Evolutionary conservation across 1,284 basidiomycete genomes (phyloP).

Genomic region (Cutaneotrichosporon daszewskae): DNA sequence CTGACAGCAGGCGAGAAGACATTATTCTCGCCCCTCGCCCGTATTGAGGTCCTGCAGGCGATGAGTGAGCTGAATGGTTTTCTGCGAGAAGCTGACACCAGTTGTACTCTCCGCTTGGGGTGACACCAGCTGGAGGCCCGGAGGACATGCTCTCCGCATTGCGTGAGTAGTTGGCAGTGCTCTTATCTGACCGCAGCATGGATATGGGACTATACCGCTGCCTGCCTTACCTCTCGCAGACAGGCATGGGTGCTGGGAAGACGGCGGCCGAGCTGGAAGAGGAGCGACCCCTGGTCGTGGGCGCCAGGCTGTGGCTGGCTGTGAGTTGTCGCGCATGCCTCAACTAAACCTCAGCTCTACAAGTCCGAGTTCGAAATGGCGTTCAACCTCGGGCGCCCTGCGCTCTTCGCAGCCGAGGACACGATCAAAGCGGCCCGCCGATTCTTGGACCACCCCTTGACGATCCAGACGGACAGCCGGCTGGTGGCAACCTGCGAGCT

Average conservation of each 20-base stretch:
- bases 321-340: constrained; percentile 16
- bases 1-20: constrained; percentile 56
- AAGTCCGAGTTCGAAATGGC: constrained; percentile 67
- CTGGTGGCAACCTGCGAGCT: constrained; percentile 68
- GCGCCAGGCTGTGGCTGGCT: constrained; percentile 78
- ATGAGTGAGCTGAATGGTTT: constrained; percentile 54
- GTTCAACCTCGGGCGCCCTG: constrained; percentile 64
- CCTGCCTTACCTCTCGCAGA: constrained; percentile 67
- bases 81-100: constrained; percentile 5
- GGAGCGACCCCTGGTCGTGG: constrained; percentile 69
- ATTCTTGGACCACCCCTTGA: constrained; percentile 73
- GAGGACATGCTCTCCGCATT: constrained; percentile 82
- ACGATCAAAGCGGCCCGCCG: constrained; percentile 70
- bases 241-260: constrained; percentile 63
- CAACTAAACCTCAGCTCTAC: constrained; percentile 52
- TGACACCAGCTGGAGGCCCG: constrained; percentile 41
- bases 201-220: constrained; percentile 83
- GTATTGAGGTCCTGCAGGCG: constrained; percentile 77
- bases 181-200: constrained; percentile 48
- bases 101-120: constrained; percentile 41
- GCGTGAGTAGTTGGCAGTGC: constrained; percentile 44
- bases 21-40: constrained; percentile 71
- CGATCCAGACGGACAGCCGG: constrained; percentile 83
- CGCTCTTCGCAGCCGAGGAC: constrained; percentile 79
- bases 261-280: constrained; percentile 52